phyloP scores from a whole-genome alignment of 805 yeast species.

The Kodamaea sagamina region DNA sequence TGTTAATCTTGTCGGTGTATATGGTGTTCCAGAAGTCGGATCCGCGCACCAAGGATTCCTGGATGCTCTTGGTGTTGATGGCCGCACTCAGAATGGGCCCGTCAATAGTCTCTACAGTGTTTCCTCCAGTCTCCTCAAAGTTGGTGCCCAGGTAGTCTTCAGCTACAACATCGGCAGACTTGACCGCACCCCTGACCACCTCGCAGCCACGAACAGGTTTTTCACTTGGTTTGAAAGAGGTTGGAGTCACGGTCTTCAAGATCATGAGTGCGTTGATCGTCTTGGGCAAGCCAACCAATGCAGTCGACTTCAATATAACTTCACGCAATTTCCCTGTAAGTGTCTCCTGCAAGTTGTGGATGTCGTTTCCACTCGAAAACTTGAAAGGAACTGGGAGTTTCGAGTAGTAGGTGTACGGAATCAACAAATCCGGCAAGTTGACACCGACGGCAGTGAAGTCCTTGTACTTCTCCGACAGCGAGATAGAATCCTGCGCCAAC shows the following conservation, averaged over 20 bases:
- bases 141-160: constrained; percentile 43
- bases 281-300: constrained; percentile 81
- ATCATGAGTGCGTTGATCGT: constrained; percentile 76
- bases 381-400: constrained; percentile 41
- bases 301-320: constrained; percentile 73
- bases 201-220: constrained; percentile 31
- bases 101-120: constrained; percentile 35
- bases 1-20: constrained; percentile 69
- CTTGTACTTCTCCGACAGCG: constrained; percentile 37
- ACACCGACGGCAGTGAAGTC: constrained; percentile 45
- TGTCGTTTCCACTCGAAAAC: constrained; percentile 35
- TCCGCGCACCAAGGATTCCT: constrained; percentile 49
- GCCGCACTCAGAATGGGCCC: constrained; percentile 40
- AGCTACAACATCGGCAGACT: constrained; percentile 38
- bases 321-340: constrained; percentile 67
- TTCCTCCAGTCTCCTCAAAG: constrained; percentile 24
- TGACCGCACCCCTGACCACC: constrained; percentile 36
- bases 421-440: constrained; percentile 42
- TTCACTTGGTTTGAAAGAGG: constrained; percentile 25
- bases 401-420: constrained; percentile 41
- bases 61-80: constrained; percentile 29
- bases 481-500: constrained; percentile 42
- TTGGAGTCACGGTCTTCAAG: constrained; percentile 67
- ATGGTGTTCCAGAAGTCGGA: constrained; percentile 67
- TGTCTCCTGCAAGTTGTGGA: constrained; percentile 33